Base-by-base conservation (phyloP, 768 basidiomycete genomes). In the Baorangia bicolor region DNA sequence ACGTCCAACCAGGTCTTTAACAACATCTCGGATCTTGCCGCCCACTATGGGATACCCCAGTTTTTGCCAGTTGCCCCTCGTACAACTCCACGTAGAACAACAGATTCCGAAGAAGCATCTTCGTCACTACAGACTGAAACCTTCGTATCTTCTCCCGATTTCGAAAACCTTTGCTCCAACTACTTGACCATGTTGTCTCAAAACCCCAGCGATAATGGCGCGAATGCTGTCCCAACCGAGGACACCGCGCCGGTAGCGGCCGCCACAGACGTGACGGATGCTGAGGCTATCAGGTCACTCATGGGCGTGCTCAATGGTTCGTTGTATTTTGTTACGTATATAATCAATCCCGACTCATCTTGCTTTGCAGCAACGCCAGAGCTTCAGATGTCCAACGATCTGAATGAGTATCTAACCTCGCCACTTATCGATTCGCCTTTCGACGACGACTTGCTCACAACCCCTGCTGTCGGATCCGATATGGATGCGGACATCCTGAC, bases 21-120 rank as follows among this genome's bases (percentile, higher is more conserved):
- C 64, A 81, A 81, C 70, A 74, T 84, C 51, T 79, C 81, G 73
- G 88, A 87, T 75, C 75, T 88, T 53, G 85, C 87, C 64, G 78
- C 84, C 66, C 88, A 89, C 55, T 84, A 90, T 88, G 88, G 88
- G 74, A 83, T 90, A 68, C 88, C 89, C 57, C 81, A 84, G 62
- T 80, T 77, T 59, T 72, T 91, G 45, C 88, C 89, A 43, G 83
- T 82, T 49, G 81, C 83, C 53, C 88, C 88, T 57, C 80, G 82
- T 51, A 82, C 83, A 69, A 77, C 76, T 61, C 77, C 80, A 55
- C 78, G 70, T 66, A 74, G 72, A 70, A 51, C 69, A 63, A 60
- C 64, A 48, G 66, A 75, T 59, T 49, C 71, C 60, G 67, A 74
- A 64, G 68, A 76, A 63, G 39, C 67, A 51, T 64, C 72, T 55